Evolutionary conservation across 805 yeast genomes (phyloP).

Genomic region (Deakozyma indianensis): DNA sequence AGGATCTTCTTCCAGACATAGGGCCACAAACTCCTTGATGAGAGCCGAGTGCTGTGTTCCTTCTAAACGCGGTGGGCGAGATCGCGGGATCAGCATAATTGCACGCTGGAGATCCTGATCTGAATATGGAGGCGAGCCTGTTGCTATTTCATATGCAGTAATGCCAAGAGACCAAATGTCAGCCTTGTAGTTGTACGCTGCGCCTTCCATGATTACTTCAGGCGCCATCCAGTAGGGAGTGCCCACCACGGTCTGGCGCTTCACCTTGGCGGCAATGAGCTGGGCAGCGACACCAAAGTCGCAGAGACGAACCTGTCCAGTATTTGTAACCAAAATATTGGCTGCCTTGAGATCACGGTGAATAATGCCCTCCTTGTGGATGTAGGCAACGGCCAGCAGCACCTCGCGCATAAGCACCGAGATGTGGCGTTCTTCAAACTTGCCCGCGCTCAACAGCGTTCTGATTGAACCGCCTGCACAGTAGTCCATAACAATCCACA

Average conservation of each 20-base stretch:
- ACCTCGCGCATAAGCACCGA: conserved; percentile 79
- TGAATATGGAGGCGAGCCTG: conserved; percentile 95
- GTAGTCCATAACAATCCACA: conserved; percentile 96
- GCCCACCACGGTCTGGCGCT: conserved; percentile 83
- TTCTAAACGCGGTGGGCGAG: conserved; percentile 88
- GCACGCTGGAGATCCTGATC: conserved; percentile 93
- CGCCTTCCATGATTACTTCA: conserved; percentile 31
- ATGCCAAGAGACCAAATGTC: conserved; percentile 98
- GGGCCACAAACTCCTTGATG: conserved; percentile 77
- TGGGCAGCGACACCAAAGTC: conserved; percentile 99
- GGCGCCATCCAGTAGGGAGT: conserved; percentile 47
- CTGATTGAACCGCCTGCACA: conserved; percentile 95
- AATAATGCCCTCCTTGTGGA: conserved; percentile 81
- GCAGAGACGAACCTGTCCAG: conserved; percentile 82
- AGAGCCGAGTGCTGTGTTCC: conserved; percentile 67
- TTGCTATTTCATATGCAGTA: conserved; percentile 84
- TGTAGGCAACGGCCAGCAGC: conserved; percentile 58
- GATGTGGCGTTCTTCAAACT: conserved; percentile 68
- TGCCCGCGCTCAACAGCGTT: conserved; percentile 74
- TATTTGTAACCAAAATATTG: conserved; percentile 74
- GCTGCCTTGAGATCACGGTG: conserved; percentile 97
- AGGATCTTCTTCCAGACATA: conserved; percentile 88
- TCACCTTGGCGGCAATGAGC: conserved; percentile 54
- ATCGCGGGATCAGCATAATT: conserved; percentile 82
- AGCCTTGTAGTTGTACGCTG: conserved; percentile 49